Percentiles rank a stretch among this genome's conserved stretches.
phyloP scores from a whole-genome alignment of 106 monocot genomes.

The Allium cepa region DNA sequence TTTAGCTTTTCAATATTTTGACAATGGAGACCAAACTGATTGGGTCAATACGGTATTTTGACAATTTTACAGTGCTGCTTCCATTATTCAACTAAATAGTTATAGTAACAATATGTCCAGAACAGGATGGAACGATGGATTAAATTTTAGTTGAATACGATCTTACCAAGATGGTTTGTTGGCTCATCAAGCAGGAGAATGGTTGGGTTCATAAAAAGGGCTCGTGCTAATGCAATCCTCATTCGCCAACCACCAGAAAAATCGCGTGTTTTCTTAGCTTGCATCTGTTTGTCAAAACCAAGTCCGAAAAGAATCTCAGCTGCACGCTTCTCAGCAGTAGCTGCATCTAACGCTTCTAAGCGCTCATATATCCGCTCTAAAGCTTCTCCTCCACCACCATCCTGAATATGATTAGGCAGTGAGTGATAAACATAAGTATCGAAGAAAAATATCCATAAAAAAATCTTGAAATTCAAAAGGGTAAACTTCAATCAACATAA shows the following conservation, averaged over 20 bases:
- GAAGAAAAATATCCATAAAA: not conserved
- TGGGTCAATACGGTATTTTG: no score
- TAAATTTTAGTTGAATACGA: not conserved
- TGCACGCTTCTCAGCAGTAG: conserved; percentile 98
- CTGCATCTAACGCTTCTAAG: conserved; percentile 84
- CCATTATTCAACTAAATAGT: no score
- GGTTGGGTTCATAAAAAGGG: conserved; percentile 97
- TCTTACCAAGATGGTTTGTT: conserved; percentile 95
- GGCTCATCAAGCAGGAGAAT: conserved; percentile 98
- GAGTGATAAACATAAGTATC: no score
- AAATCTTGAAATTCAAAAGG: no score
- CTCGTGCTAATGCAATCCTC: conserved; percentile 96
- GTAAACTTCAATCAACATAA: not conserved
- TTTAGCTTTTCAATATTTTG: no score
- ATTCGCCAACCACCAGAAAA: conserved; percentile 99
- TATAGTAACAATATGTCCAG: no score
- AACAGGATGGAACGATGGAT: no score
- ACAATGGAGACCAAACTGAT: no score
- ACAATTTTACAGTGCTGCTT: no score
- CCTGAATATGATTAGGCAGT: conserved; percentile 13
- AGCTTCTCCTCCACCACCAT: conserved; percentile 65
- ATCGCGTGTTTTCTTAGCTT: conserved; percentile 90
- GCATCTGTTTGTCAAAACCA: conserved; percentile 93
- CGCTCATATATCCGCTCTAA: conserved; percentile 82
- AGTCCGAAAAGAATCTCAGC: conserved; percentile 95